Percentiles rank a stretch among this genome's conserved stretches.
Conservation (phyloP, 73 alveolate species). For the Diophrys sp. region DNA sequence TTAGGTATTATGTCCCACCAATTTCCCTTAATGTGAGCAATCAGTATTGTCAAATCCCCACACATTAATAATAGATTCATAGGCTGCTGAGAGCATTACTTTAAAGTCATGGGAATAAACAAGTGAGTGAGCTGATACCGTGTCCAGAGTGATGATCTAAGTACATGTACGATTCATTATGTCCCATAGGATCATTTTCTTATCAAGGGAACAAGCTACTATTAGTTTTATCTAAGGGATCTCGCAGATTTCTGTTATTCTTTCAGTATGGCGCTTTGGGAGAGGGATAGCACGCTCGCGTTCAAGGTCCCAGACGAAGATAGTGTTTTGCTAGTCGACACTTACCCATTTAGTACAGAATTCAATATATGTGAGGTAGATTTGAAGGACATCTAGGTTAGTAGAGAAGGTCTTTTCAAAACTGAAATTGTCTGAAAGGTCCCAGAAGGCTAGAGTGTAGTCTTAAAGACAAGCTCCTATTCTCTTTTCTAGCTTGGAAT, state of each 20-base stretch:
- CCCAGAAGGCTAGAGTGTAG: slow-evolving; percentile 59
- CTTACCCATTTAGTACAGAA: slow-evolving; percentile 47
- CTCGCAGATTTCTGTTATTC: slow-evolving; percentile 46
- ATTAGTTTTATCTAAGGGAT: slow-evolving; percentile 35
- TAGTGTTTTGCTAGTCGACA: slow-evolving; percentile 29
- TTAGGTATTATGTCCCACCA: slow-evolving; percentile 43
- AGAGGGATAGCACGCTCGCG: slow-evolving; percentile 23
- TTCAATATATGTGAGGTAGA: slow-evolving; percentile 29
- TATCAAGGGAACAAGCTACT: slow-evolving; percentile 45
- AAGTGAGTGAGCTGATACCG: slow-evolving; percentile 47
- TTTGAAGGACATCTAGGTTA: slow-evolving; percentile 31
- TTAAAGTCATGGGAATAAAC: slow-evolving; percentile 49
- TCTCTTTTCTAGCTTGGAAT: slow-evolving; percentile 47
- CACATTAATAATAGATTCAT: slow-evolving; percentile 24
- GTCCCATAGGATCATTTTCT: slow-evolving; percentile 37
- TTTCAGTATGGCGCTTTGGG: slow-evolving; percentile 38
- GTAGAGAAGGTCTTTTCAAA: slow-evolving; percentile 49
- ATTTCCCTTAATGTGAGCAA: slow-evolving; percentile 34
- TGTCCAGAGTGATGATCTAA: slow-evolving; percentile 16
- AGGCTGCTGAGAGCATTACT: slow-evolving; percentile 40
- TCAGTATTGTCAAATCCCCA: slow-evolving; percentile 47
- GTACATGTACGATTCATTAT: slow-evolving; percentile 20
- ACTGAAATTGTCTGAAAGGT: slow-evolving; percentile 37
- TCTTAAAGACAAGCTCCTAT: slow-evolving; percentile 46
- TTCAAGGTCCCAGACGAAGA: slow-evolving; percentile 45